Percentiles rank a stretch among this genome's conserved stretches.
Conservation (phyloP, 306 rosid genomes). For the Gynostemma pentaphyllum region DNA sequence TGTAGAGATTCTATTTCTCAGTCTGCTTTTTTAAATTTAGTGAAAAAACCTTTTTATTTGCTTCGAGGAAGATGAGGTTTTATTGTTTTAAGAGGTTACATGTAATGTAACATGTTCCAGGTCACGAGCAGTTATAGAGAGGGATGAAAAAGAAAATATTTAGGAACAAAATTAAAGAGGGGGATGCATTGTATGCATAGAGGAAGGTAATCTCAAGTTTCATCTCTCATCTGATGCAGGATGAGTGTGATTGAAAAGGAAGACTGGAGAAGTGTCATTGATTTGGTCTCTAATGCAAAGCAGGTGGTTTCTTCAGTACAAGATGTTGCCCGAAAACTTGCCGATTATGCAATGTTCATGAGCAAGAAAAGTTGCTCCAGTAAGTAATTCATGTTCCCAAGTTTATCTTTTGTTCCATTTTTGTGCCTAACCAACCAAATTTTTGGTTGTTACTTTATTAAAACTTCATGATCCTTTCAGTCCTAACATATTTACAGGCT, state of each 20-base stretch:
- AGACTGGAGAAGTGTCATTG: slow-evolving; percentile 67
- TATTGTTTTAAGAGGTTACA: not conserved
- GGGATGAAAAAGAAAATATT: not conserved
- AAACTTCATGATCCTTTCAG: not conserved
- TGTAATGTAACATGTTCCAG: not conserved
- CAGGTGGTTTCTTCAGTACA: slow-evolving; percentile 72
- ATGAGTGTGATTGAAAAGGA: slow-evolving; percentile 65
- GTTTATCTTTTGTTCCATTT: not conserved
- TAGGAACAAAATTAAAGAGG: not conserved
- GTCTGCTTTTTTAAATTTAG: not conserved
- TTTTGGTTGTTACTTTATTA: not conserved
- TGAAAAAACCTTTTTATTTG: too few relatives aligned
- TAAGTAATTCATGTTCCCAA: slow-evolving; percentile 15
- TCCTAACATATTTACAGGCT: not conserved
- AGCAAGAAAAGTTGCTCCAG: slow-evolving; percentile 33
- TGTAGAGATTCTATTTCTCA: not conserved
- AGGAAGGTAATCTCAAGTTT: slow-evolving; percentile 13
- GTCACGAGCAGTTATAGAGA: not conserved
- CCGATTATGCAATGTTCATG: slow-evolving; percentile 63
- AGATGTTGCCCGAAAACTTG: slow-evolving; percentile 73
- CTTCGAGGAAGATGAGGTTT: not conserved
- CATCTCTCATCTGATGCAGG: slow-evolving; percentile 28
- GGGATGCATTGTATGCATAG: not conserved
- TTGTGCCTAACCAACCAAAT: not conserved
- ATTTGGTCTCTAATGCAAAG: slow-evolving; percentile 81